Percentiles rank a stretch among this genome's conserved stretches.
Conservation (phyloP, 495 filamentous ascomycete species). For the Aspergillus asperescens region DNA sequence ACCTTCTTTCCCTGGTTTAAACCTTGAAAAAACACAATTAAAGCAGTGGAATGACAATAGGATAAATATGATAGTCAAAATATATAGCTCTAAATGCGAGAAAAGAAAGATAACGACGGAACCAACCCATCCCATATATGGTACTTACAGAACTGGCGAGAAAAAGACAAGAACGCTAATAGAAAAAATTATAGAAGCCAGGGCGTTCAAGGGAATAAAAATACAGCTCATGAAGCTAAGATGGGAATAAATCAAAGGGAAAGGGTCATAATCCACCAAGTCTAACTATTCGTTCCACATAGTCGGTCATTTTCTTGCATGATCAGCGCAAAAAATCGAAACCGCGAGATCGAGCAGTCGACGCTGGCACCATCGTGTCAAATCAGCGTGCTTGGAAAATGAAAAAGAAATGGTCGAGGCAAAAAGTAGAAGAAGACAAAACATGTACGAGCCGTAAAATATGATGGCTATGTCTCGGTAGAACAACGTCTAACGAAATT, state of each 20-base stretch:
- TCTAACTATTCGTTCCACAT: constrained; percentile 41
- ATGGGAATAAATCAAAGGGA: constrained; percentile 9
- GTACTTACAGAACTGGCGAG: constrained; percentile 1
- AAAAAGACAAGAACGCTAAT: constrained; percentile 18
- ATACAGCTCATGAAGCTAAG: constrained; percentile 13
- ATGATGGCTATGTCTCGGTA: not conserved
- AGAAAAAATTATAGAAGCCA: constrained; percentile 6
- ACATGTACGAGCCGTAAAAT: not conserved
- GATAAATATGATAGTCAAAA: not conserved
- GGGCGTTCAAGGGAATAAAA: constrained; percentile 1
- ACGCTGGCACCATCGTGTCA: constrained; percentile 4
- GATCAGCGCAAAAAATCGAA: constrained; percentile 33
- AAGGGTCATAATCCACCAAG: constrained; percentile 27
- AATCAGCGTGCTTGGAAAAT: constrained; percentile 11
- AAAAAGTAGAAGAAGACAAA: constrained; percentile 1
- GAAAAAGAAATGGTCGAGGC: constrained; percentile 8
- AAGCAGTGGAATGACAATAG: not conserved
- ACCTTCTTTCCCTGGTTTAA: not conserved
- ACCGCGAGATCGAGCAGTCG: constrained; percentile 10
- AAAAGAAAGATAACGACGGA: constrained; percentile 7
- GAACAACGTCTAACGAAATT: constrained; percentile 31
- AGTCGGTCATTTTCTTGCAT: constrained; percentile 40
- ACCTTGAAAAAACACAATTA: not conserved
- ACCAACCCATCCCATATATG: constrained; percentile 1
- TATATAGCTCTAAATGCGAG: constrained; percentile 9